Conservation (phyloP, 2,329 filamentous ascomycete species). For the Ophiosphaerella narmari region DNA sequence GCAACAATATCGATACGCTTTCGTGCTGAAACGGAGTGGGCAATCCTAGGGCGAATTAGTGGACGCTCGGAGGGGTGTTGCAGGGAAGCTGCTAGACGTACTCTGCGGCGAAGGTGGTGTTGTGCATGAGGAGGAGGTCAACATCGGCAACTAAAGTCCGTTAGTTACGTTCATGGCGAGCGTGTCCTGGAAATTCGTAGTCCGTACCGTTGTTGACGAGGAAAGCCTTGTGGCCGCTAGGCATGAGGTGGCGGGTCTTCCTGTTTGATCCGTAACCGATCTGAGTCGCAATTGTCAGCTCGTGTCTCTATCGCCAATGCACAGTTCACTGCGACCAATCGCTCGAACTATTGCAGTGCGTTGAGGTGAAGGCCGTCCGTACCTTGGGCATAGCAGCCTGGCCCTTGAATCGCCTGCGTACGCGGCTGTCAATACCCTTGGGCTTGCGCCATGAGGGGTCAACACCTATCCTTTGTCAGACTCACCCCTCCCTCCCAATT, state of each 20-base stretch:
- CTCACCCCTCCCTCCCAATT: conserved; percentile 10
- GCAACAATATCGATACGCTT: conserved; percentile 98
- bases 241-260: conserved; percentile 99
- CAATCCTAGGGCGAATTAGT: conserved; percentile 69
- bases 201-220: conserved; percentile 82
- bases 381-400: conserved; percentile 97
- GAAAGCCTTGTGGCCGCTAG: conserved; percentile 99
- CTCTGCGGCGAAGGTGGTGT: conserved; percentile 98
- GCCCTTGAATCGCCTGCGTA: conserved; percentile 96
- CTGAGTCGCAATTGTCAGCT: conserved; percentile 56
- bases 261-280: conserved; percentile 99
- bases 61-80: neutral
- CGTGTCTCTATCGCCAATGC: conserved; percentile 5
- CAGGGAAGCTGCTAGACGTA: conserved; percentile 57
- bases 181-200: neutral
- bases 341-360: neutral
- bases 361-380: conserved; percentile 51
- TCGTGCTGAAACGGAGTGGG: conserved; percentile 95
- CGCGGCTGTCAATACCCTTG: conserved; percentile 99
- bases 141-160: conserved; percentile 69
- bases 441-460: conserved; percentile 95
- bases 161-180: conserved; percentile 22
- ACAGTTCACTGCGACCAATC: neutral
- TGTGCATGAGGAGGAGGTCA: conserved; percentile 99
- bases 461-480: conserved; percentile 56